Percentiles rank a stretch among this genome's conserved stretches.
Conservation (phyloP, 2,329 filamentous ascomycete genomes). For the Fusarium cicatricum region DNA sequence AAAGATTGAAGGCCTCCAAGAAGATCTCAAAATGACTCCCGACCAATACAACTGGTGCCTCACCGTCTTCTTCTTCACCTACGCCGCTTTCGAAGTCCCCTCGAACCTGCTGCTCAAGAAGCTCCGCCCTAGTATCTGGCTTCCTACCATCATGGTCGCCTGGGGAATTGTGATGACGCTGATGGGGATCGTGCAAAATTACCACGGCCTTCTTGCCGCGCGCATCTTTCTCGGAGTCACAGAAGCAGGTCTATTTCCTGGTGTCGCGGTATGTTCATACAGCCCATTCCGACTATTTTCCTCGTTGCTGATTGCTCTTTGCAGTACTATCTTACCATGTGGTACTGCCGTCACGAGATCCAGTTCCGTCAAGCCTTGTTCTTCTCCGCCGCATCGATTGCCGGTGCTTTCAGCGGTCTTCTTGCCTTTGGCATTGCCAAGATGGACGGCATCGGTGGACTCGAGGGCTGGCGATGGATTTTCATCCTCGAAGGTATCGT, state of each 20-base stretch:
- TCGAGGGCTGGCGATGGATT: conserved; percentile 71
- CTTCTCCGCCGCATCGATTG: conserved; percentile 82
- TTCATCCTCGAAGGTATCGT: conserved; percentile 75
- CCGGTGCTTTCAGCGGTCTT: conserved; percentile 79
- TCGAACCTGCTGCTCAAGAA: conserved; percentile 81
- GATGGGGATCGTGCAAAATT: conserved; percentile 62
- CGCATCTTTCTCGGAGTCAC: conserved; percentile 70
- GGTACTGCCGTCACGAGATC: conserved; percentile 66
- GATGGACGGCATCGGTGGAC: conserved; percentile 71
- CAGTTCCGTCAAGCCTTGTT: conserved; percentile 72
- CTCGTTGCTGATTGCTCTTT: background rate
- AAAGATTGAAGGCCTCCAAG: conserved; percentile 66
- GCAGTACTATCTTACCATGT: conserved; percentile 64
- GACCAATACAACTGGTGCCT: conserved; percentile 77
- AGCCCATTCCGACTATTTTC: background rate
- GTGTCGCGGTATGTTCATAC: conserved; percentile 56
- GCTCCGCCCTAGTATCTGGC: conserved; percentile 76
- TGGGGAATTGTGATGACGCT: conserved; percentile 60
- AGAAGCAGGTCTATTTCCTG: conserved; percentile 73
- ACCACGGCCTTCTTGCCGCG: conserved; percentile 55
- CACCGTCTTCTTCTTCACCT: conserved; percentile 80
- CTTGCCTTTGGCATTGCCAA: conserved; percentile 74
- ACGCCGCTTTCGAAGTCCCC: conserved; percentile 78
- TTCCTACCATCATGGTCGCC: conserved; percentile 78
- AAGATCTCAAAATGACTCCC: conserved; percentile 64